Evolutionary conservation across 148 eudicot species (phyloP).

Genomic region (Camellia granthamiana): DNA sequence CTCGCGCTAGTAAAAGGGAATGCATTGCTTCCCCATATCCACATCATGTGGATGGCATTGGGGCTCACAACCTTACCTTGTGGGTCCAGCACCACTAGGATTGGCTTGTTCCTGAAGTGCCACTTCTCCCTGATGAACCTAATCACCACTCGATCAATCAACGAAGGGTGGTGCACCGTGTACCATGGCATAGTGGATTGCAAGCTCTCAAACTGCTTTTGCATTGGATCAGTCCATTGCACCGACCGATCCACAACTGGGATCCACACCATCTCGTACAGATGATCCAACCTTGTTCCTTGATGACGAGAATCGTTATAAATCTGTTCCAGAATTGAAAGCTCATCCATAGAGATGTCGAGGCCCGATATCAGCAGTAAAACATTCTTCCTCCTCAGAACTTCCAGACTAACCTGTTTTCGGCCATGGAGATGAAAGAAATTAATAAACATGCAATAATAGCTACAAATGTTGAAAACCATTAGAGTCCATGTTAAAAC

Average conservation of each 20-base stretch:
- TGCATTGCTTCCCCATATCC: constrained; percentile 68
- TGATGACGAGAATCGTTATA: constrained; percentile 50
- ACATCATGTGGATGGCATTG: constrained; percentile 75
- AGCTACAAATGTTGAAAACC: neutral
- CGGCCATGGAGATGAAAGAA: neutral
- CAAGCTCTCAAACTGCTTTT: constrained; percentile 38
- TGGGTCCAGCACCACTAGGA: constrained; percentile 60
- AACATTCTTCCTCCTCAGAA: constrained; percentile 55
- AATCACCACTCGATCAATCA: constrained; percentile 34
- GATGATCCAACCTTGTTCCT: constrained; percentile 17
- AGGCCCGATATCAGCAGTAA: constrained; percentile 57
- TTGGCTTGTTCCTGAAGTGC: constrained; percentile 55
- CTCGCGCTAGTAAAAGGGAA: constrained; percentile 61
- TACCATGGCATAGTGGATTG: constrained; percentile 63
- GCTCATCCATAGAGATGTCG: constrained; percentile 57
- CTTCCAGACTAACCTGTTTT: constrained; percentile 42
- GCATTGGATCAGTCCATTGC: constrained; percentile 41
- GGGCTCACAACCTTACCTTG: constrained; percentile 57
- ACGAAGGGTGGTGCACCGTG: constrained; percentile 51
- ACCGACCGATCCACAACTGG: constrained; percentile 48
- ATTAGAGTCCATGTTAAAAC: neutral
- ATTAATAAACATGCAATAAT: neutral
- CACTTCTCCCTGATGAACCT: constrained; percentile 45
- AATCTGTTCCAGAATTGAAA: constrained; percentile 53
- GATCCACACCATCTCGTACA: constrained; percentile 61